Evolutionary conservation across 148 eudicot genomes (phyloP), one percentile per base, ranked within the genome.

Genomic region (Fagopyrum tataricum): DNA sequence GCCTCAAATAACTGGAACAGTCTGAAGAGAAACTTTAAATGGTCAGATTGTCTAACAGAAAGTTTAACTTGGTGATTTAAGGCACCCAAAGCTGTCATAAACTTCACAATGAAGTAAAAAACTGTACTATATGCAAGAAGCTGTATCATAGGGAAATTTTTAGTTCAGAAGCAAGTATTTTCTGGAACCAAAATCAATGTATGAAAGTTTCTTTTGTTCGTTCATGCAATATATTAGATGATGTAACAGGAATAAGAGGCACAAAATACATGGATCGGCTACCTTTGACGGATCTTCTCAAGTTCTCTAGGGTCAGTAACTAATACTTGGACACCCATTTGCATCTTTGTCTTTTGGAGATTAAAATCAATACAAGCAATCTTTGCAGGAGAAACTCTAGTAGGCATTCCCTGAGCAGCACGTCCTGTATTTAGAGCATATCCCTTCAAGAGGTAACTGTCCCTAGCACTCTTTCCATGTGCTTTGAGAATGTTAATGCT

Each of bases 351-450:
- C 82, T 87, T 96, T 77, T 96, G 98, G 69, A 94, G 97, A 79
- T 95, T 91, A 58, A 91, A 90, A 76, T 91, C 98, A 58, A 94
- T 97, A 81, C 98, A 94, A n/a, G 98, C 98, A 80, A 91, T 91
- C 78, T 81, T 86, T 9, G 99, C 99, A 31, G 99, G 97, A 78
- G 94, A 77, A 78, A 96, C 96, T 79, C 87, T 83, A 75, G 82
- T 77, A 47, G 99, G 99, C 99, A 92, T 95, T 70, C 99, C 99
- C 82, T 95, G 99, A 67, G 99, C 97, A 75, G 99, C 99, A 76
- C 99, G 97, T 5, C 99, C 99, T 24, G 96, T 91, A 79, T 96
- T 96, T 42, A 96, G 93, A 78, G 99, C 99, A 90, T 96, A 96
- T 44, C 99, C 99, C 80, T 87, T 92, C 78, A 96, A 72, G 52